Conservation (phyloP, 208 protist genomes). For the Phytomonas francai region DNA sequence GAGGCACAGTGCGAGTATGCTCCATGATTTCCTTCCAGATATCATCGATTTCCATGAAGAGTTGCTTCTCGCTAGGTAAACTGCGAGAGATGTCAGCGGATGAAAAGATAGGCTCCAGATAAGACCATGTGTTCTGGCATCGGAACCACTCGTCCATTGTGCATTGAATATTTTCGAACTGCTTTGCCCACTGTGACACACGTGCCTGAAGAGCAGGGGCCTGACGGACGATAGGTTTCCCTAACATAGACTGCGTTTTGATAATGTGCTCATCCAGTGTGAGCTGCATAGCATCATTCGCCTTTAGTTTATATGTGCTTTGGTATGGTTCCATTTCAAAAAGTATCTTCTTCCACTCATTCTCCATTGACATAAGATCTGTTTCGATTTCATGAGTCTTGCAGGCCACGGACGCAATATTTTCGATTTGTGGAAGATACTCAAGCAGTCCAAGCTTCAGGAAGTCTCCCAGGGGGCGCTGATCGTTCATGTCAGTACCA, state of each 20-base stretch:
- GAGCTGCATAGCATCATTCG: constrained; percentile 89
- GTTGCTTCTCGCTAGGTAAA: constrained; percentile 92
- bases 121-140: constrained; percentile 94
- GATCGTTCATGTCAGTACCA: constrained; percentile 78
- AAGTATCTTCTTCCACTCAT: constrained; percentile 90
- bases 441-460: constrained; percentile 84
- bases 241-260: constrained; percentile 93
- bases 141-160: constrained; percentile 95
- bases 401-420: constrained; percentile 76
- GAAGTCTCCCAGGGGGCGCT: constrained; percentile 72
- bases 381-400: constrained; percentile 90
- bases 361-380: constrained; percentile 89
- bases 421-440: constrained; percentile 76
- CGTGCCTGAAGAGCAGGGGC: constrained; percentile 84
- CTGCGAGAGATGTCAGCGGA: constrained; percentile 94
- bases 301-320: constrained; percentile 91
- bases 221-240: constrained; percentile 89
- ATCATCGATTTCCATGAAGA: constrained; percentile 91
- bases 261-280: constrained; percentile 95
- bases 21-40: constrained; percentile 93
- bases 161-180: constrained; percentile 89
- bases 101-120: constrained; percentile 95
- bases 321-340: constrained; percentile 92
- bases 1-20: constrained; percentile 66
- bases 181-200: constrained; percentile 88